A percentile compares a stretch with the other conserved stretches of the same genome.
Conservation (phyloP, 805 yeast genomes). For the Vanderwaltozyma yarrowii region DNA sequence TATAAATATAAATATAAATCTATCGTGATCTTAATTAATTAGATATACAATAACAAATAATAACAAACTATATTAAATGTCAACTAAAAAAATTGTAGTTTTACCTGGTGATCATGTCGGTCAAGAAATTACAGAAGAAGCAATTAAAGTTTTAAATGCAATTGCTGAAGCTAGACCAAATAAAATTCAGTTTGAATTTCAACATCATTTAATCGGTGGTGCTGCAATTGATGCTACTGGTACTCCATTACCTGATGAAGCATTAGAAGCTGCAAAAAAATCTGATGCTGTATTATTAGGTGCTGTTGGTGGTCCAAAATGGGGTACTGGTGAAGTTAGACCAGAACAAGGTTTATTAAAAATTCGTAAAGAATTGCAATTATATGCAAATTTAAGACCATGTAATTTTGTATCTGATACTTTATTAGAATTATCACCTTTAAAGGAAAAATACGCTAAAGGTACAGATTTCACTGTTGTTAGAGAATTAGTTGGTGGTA, state of each 20-base stretch:
- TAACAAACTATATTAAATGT: too few relatives aligned
- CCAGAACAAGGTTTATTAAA: conserved; percentile 95
- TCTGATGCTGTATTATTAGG: conserved; percentile 96
- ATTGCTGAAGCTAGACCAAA: conserved; percentile 48
- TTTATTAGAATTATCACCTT: conserved; percentile 77
- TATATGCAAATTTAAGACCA: conserved; percentile 95
- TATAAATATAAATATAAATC: too few relatives aligned
- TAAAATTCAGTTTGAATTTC: conserved; percentile 56
- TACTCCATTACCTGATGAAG: conserved; percentile 74
- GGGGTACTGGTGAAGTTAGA: conserved; percentile 95
- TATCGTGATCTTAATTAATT: too few relatives aligned
- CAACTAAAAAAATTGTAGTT: conserved; percentile 61
- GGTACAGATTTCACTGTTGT: conserved; percentile 93
- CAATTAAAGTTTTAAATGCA: conserved; percentile 81
- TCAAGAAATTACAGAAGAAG: conserved; percentile 79
- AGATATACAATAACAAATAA: too few relatives aligned
- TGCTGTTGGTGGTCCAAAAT: conserved; percentile 98
- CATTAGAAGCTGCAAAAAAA: conserved; percentile 70
- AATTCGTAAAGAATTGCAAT: conserved; percentile 86
- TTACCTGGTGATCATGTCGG: conserved; percentile 98
- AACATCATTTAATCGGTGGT: conserved; percentile 88
- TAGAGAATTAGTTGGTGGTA: conserved; percentile 96
- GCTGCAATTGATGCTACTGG: conserved; percentile 98
- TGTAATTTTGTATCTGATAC: conserved; percentile 86
- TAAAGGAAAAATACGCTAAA: conserved; percentile 70